Conservation (phyloP, 1,139 yeast species). For the Yamadazyma sp. region DNA sequence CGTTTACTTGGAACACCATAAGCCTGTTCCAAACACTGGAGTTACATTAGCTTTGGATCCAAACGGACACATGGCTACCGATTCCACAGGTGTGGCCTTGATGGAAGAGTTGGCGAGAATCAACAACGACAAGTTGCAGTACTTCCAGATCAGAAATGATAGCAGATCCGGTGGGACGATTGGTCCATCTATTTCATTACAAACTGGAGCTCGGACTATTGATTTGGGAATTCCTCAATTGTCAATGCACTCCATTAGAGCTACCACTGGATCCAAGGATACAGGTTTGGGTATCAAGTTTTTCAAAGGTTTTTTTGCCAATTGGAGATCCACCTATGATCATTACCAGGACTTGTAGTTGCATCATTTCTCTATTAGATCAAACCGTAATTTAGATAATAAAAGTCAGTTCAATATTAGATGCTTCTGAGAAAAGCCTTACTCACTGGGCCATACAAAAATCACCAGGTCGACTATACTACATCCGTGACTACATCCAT, state of each 20-base stretch:
- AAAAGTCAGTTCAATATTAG: no score
- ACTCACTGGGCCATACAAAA: no score
- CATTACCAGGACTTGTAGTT: constrained; percentile 22
- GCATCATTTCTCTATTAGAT: no score
- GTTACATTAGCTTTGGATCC: constrained; percentile 41
- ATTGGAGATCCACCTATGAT: constrained; percentile 34
- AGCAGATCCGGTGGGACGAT: constrained; percentile 47
- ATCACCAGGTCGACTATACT: no score
- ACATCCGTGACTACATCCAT: no score
- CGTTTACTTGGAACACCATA: constrained; percentile 39
- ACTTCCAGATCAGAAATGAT: constrained; percentile 46
- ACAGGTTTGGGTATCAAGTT: constrained; percentile 42
- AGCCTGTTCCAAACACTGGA: constrained; percentile 44
- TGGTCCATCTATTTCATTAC: constrained; percentile 41
- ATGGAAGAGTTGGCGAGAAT: constrained; percentile 31
- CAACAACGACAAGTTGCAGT: constrained; percentile 33
- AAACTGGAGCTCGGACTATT: constrained; percentile 44
- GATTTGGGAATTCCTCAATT: constrained; percentile 49
- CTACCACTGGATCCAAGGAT: constrained; percentile 43
- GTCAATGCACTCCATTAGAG: constrained; percentile 48
- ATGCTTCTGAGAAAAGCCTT: no score
- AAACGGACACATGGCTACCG: constrained; percentile 46
- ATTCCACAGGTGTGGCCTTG: constrained; percentile 35
- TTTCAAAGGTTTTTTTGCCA: constrained; percentile 36
- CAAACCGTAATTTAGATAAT: no score